Evolutionary conservation across 1,139 yeast genomes (phyloP).

Genomic region (Kluyveromyces sp.): DNA sequence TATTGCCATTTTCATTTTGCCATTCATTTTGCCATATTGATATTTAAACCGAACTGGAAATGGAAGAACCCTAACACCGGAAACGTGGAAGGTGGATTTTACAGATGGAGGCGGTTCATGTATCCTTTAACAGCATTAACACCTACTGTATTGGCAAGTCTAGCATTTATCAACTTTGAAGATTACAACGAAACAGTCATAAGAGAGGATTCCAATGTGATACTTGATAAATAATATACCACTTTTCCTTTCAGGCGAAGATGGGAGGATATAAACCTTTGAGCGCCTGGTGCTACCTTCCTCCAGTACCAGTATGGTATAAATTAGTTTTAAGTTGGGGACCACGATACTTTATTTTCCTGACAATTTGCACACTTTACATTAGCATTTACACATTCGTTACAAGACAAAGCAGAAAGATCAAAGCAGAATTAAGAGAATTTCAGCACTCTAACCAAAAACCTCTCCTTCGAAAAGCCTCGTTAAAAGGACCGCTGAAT

Average conservation of each 20-base stretch:
- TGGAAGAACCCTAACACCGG: slow-evolving; percentile 36
- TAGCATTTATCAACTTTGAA: slow-evolving; percentile 51
- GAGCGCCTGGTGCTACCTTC: slow-evolving; percentile 77
- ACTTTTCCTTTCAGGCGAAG: slow-evolving; percentile 19
- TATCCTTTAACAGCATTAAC: slow-evolving; percentile 52
- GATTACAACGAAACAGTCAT: slow-evolving; percentile 12
- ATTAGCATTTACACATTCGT: slow-evolving; percentile 69
- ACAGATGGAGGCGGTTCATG: slow-evolving; percentile 48
- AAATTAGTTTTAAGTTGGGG: slow-evolving; percentile 73
- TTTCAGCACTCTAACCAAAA: slow-evolving; percentile 11
- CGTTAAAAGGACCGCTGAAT: slow-evolving; percentile 5
- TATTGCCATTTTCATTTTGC: slow-evolving; percentile 76
- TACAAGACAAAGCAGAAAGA: slow-evolving; percentile 49
- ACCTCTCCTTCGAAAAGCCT: slow-evolving; percentile 9
- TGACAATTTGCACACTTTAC: slow-evolving; percentile 59
- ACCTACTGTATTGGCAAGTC: slow-evolving; percentile 63
- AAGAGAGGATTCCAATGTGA: slow-evolving; percentile 14
- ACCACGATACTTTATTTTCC: slow-evolving; percentile 63
- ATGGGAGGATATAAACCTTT: slow-evolving; percentile 49
- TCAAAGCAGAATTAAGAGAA: slow-evolving; percentile 33
- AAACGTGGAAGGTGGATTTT: slow-evolving; percentile 68
- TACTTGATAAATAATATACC: slow-evolving; percentile 20
- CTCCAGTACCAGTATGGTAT: slow-evolving; percentile 68
- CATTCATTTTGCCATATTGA: slow-evolving; percentile 67
- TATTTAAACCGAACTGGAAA: slow-evolving; percentile 54